Evolutionary conservation across 2,329 filamentous ascomycete genomes (phyloP).

Genomic region (Dendrostoma leiphaemia): DNA sequence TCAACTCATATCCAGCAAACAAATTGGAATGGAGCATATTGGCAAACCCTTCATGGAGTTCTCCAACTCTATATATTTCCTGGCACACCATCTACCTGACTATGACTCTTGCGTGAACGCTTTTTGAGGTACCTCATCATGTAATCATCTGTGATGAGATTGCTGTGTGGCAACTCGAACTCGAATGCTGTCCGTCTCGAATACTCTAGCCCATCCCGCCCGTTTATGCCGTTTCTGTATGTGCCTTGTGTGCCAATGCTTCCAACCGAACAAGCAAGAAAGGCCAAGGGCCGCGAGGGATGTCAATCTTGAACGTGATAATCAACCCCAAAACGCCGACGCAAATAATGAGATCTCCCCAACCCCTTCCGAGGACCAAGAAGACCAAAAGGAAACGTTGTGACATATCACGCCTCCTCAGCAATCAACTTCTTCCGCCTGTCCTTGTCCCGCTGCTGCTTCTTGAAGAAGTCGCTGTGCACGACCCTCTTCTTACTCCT

Average conservation of each 20-base stretch:
- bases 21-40: no score
- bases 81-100: no score
- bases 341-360: neutral
- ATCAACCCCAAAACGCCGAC: neutral
- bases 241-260: neutral
- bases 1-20: no score
- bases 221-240: no score
- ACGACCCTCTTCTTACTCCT: slow-evolving; percentile 59
- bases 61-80: no score
- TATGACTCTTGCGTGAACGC: no score
- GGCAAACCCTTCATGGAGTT: no score
- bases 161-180: no score
- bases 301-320: neutral
- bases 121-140: no score
- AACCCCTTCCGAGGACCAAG: neutral
- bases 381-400: neutral
- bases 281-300: neutral
- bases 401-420: neutral
- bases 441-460: slow-evolving; percentile 60
- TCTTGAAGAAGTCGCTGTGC: slow-evolving; percentile 63
- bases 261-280: neutral
- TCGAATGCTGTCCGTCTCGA: no score
- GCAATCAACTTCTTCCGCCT: slow-evolving; percentile 39
- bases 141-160: no score
- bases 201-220: no score